phyloP scores from a whole-genome alignment of 2,329 filamentous ascomycete species.

The Exutisphaerella laricina region DNA sequence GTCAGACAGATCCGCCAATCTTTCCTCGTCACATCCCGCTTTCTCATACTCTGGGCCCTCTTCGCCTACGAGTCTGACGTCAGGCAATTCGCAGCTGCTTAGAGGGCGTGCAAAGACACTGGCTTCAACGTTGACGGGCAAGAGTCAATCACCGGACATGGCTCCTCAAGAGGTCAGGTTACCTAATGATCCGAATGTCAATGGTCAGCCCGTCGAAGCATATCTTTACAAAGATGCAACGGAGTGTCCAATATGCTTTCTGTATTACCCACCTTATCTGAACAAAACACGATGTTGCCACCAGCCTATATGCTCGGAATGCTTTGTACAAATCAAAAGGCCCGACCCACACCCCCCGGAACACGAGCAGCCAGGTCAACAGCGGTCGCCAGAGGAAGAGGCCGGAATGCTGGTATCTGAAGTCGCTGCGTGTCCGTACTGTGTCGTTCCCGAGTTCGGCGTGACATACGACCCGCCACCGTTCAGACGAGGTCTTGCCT shows the following conservation, averaged over 20 bases:
- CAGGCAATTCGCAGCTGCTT: slow-evolving; percentile 53
- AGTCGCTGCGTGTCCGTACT: slow-evolving; percentile 88
- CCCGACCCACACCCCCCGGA: slow-evolving; percentile 86
- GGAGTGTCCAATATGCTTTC: slow-evolving; percentile 94
- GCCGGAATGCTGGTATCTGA: slow-evolving; percentile 74
- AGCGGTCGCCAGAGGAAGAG: slow-evolving; percentile 39
- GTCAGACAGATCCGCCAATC: slow-evolving; percentile 60
- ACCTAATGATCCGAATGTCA: slow-evolving; percentile 78
- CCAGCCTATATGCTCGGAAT: slow-evolving; percentile 95
- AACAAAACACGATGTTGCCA: slow-evolving; percentile 95
- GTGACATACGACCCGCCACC: slow-evolving; percentile 89
- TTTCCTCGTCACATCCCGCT: slow-evolving; percentile 56
- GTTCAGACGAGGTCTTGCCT: slow-evolving; percentile 77
- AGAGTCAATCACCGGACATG: slow-evolving; percentile 62
- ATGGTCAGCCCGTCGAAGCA: slow-evolving; percentile 89
- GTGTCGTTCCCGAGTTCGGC: slow-evolving; percentile 89
- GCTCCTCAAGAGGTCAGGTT: slow-evolving; percentile 71
- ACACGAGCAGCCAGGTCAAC: slow-evolving; percentile 40
- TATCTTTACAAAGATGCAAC: slow-evolving; percentile 85
- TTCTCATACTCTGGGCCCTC: slow-evolving; percentile 47
- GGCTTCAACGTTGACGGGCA: slow-evolving; percentile 66
- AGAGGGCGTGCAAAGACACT: slow-evolving; percentile 84
- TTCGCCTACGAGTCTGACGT: slow-evolving; percentile 40
- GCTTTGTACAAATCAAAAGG: slow-evolving; percentile 97
- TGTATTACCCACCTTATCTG: slow-evolving; percentile 90